Conservation (phyloP, 164 flowering plant species). For the Houttuynia cordata region DNA sequence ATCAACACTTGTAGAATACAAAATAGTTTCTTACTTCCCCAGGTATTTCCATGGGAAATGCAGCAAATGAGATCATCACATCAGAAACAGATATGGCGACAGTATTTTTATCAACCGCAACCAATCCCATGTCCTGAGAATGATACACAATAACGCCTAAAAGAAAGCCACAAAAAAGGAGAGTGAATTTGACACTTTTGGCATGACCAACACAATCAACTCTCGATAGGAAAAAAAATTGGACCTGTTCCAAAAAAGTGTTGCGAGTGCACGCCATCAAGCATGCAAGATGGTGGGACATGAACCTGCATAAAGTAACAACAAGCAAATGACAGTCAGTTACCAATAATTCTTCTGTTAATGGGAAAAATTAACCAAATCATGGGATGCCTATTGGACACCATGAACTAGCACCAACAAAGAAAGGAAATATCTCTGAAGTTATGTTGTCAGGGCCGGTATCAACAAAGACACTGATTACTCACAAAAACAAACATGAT, state of each 20-base stretch:
- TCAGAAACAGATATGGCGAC: slow-evolving; percentile 87
- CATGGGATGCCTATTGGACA: too few species aligned
- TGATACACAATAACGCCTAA: slow-evolving; percentile 24
- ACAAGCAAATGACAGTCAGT: too few species aligned
- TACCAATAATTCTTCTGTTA: not conserved
- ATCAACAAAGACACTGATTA: too few species aligned
- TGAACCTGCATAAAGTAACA: slow-evolving; percentile 54
- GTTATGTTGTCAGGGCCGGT: too few species aligned
- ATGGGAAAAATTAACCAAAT: too few species aligned
- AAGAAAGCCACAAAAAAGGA: not conserved
- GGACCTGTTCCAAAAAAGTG: slow-evolving; percentile 87
- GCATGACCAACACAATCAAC: not conserved
- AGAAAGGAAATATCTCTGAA: too few species aligned
- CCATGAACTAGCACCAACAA: too few species aligned
- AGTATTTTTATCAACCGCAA: slow-evolving; percentile 81
- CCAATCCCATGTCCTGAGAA: slow-evolving; percentile 70
- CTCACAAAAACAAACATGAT: too few species aligned
- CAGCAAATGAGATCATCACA: slow-evolving; percentile 94
- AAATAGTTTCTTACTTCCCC: slow-evolving; percentile 57
- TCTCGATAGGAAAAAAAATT: not conserved
- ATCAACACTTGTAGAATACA: not conserved
- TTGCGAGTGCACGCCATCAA: slow-evolving; percentile 94
- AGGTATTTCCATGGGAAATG: slow-evolving; percentile 92
- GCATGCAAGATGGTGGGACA: slow-evolving; percentile 89
- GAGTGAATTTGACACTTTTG: too few species aligned